Conservation (phyloP, 1,284 basidiomycete genomes). For the Mycena citricolor region DNA sequence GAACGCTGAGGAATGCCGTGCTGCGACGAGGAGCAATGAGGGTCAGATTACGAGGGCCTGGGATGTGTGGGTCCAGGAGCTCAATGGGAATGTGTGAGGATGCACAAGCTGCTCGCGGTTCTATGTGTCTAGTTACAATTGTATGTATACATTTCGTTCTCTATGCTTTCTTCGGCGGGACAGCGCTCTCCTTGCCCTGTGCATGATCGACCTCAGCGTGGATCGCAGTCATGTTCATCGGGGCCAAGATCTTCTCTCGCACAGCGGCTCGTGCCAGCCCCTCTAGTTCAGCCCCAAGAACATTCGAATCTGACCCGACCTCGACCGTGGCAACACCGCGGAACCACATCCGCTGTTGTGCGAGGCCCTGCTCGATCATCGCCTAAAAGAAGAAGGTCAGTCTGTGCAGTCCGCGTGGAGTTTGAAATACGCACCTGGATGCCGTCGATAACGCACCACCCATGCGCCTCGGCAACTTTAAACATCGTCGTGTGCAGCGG, state of each 20-base stretch:
- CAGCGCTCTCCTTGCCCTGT: conserved; percentile 50
- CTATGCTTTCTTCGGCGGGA: conserved; percentile 3
- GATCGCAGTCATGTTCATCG: neutral
- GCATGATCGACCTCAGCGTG: conserved; percentile 31
- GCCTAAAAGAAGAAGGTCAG: conserved; percentile 13
- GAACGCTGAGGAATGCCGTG: conserved; percentile 15
- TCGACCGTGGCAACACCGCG: conserved; percentile 22
- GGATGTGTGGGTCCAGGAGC: conserved; percentile 21
- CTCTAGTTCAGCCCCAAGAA: conserved; percentile 22
- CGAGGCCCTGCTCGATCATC: conserved; percentile 30
- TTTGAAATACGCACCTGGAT: conserved; percentile 28
- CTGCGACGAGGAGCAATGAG: conserved; percentile 6
- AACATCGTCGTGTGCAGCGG: conserved; percentile 31
- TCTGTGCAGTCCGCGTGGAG: too few relatives aligned
- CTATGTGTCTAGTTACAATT: too few relatives aligned
- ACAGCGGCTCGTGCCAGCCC: conserved; percentile 14
- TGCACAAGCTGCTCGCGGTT: too few relatives aligned
- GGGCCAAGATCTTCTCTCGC: conserved; percentile 2
- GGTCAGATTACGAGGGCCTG: conserved; percentile 19
- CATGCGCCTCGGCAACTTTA: conserved; percentile 32
- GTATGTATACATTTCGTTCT: too few relatives aligned
- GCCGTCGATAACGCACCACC: conserved; percentile 34
- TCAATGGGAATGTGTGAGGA: too few relatives aligned
- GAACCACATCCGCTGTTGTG: conserved; percentile 30
- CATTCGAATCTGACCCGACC: conserved; percentile 25